Evolutionary conservation across 495 filamentous ascomycete species (phyloP).

Genomic region (Pseudomonodictys pantanalensis): DNA sequence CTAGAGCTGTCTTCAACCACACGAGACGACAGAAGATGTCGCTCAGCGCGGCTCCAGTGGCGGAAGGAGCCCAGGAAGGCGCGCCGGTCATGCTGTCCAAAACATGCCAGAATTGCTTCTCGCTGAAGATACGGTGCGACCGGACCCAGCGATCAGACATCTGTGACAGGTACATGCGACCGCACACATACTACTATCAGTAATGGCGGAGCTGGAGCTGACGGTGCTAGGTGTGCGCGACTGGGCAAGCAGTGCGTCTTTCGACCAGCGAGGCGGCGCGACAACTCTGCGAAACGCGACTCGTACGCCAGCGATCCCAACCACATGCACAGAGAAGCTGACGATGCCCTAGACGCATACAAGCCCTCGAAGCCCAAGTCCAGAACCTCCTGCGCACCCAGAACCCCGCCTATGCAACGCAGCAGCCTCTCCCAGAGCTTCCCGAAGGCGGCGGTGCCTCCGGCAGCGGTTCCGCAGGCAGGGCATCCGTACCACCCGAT

Average conservation of each 20-base stretch:
- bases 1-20: neutral
- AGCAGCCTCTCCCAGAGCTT: neutral
- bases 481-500: neutral
- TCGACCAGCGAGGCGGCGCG: constrained; percentile 25
- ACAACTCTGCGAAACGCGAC: constrained; percentile 27
- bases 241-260: constrained; percentile 30
- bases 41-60: neutral
- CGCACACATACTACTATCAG: neutral
- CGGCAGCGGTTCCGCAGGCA: too few species aligned
- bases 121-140: constrained; percentile 29
- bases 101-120: constrained; percentile 29
- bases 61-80: neutral
- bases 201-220: too few species aligned
- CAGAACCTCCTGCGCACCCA: constrained; percentile 16
- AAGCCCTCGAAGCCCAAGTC: constrained; percentile 25
- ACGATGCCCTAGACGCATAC: constrained; percentile 12
- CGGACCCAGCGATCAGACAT: constrained; percentile 22
- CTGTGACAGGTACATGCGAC: constrained; percentile 15
- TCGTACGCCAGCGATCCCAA: constrained; percentile 3
- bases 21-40: neutral
- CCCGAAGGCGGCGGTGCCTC: too few species aligned
- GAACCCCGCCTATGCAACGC: neutral
- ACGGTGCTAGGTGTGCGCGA: constrained; percentile 16
- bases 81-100: constrained; percentile 26
- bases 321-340: neutral